Percentiles rank a stretch among this genome's conserved stretches.
Evolutionary conservation across 1,139 yeast species (phyloP).

Genomic region (Nakaseomyces kungkrabaensis): DNA sequence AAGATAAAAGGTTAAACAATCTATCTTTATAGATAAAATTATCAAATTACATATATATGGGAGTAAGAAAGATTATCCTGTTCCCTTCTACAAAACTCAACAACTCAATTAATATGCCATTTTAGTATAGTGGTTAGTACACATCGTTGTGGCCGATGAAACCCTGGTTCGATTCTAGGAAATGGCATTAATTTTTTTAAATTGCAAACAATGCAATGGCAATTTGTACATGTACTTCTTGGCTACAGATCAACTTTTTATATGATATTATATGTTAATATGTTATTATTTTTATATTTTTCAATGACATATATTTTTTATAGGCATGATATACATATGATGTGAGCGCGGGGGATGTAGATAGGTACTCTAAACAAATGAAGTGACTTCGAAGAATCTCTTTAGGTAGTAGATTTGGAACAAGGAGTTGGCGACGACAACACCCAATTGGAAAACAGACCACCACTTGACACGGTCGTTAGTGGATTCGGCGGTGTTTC

Average conservation of each 20-base stretch:
- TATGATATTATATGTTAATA: no score
- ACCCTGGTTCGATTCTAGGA: slow-evolving; percentile 39
- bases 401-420: slow-evolving; percentile 92
- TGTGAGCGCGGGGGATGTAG: no score
- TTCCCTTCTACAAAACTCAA: no score
- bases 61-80: no score
- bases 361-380: slow-evolving; percentile 48
- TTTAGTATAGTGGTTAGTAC: slow-evolving; percentile 39
- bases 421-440: slow-evolving; percentile 75
- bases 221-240: neutral
- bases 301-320: neutral
- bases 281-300: neutral
- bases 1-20: no score
- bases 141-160: slow-evolving; percentile 39
- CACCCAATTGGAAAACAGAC: slow-evolving; percentile 83
- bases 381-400: slow-evolving; percentile 90
- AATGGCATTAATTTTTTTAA: slow-evolving; percentile 30
- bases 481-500: slow-evolving; percentile 97
- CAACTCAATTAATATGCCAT: slow-evolving; percentile 24
- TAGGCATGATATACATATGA: neutral
- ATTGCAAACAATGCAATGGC: no score
- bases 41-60: no score
- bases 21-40: no score
- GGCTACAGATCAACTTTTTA: no score
- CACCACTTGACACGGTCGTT: slow-evolving; percentile 97